phyloP scores from a whole-genome alignment of 352 stramenopile genomes.

The Pythium volutum region DNA sequence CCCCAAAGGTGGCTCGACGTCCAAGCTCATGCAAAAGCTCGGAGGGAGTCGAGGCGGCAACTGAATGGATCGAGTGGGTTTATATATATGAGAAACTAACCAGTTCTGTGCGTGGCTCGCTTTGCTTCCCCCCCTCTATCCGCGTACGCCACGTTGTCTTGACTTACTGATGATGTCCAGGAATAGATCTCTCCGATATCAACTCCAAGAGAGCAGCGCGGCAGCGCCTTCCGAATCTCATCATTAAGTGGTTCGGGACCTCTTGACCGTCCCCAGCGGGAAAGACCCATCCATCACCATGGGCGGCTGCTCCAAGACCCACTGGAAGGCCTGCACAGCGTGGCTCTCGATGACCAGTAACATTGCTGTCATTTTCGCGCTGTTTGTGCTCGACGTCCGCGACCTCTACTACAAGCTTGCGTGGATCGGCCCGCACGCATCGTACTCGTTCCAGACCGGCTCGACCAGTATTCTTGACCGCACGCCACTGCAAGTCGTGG shows the following conservation, averaged over 20 bases:
- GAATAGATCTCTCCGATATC: too few relatives aligned
- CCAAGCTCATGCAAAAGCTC: constrained; percentile 80
- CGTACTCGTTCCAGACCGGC: constrained; percentile 16
- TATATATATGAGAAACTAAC: background rate
- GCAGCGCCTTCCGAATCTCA: too few relatives aligned
- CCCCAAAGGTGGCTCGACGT: constrained; percentile 31
- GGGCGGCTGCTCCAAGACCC: background rate
- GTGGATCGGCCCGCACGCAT: constrained; percentile 21
- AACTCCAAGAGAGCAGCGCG: too few relatives aligned
- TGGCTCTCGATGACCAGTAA: constrained; percentile 24
- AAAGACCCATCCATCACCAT: background rate
- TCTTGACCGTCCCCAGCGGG: background rate
- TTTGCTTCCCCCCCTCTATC: background rate
- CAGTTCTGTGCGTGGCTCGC: background rate
- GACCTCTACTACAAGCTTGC: constrained; percentile 29
- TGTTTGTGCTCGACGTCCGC: constrained; percentile 23
- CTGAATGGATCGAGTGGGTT: constrained; percentile 1
- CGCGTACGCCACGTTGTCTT: too few relatives aligned
- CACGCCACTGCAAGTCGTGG: constrained; percentile 1
- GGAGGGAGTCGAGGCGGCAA: too few relatives aligned
- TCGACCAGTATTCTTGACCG: constrained; percentile 12
- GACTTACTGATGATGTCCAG: too few relatives aligned
- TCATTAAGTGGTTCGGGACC: too few relatives aligned
- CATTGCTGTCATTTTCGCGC: constrained; percentile 16
- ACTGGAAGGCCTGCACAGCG: constrained; percentile 19